Percentiles rank a stretch among this genome's conserved stretches.
These are phyloP conservation scores for Narthecium ossifragum DNA, from an alignment of 106 monocot genomes.

Conservation along the genomic window DNA sequence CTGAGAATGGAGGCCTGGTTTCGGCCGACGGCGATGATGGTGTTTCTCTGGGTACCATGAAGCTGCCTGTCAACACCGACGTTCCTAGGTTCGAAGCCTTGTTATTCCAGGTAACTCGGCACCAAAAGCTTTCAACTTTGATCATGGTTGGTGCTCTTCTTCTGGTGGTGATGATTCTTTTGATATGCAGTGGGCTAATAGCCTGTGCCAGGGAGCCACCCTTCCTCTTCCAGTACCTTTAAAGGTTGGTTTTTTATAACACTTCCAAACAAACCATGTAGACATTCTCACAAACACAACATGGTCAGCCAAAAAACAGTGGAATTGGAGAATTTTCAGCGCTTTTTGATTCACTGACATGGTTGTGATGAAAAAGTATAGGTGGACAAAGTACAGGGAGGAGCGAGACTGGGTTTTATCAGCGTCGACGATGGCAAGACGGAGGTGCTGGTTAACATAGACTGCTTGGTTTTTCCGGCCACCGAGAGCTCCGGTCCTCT, in stretches of 20 bases:
- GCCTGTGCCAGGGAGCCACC: conserved; percentile 84
- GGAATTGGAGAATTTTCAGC: not conserved
- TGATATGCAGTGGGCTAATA: conserved; percentile 78
- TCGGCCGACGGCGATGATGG: conserved; percentile 32
- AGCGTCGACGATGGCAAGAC: conserved; percentile 54
- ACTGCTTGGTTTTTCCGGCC: conserved; percentile 74
- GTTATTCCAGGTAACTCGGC: conserved; percentile 40
- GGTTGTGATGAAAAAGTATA: conserved; percentile 3
- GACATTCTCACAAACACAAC: too few species aligned
- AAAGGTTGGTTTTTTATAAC: conserved; percentile 38
- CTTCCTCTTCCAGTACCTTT: conserved; percentile 80
- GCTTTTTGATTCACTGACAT: not conserved
- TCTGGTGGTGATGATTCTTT: not conserved
- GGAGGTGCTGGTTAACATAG: conserved; percentile 67
- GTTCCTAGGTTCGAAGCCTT: conserved; percentile 40
- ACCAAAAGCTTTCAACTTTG: not conserved
- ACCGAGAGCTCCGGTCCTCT: conserved; percentile 32
- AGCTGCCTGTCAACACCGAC: conserved; percentile 45
- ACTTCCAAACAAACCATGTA: not conserved
- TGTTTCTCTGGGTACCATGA: conserved; percentile 62
- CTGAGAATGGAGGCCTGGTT: conserved; percentile 9
- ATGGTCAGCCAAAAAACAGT: not conserved
- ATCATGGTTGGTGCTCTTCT: not conserved
- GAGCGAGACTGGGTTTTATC: conserved; percentile 65
- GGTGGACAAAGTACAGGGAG: conserved; percentile 84